Evolutionary conservation across 1,139 yeast genomes (phyloP).

Genomic region (Pichia sp.): DNA sequence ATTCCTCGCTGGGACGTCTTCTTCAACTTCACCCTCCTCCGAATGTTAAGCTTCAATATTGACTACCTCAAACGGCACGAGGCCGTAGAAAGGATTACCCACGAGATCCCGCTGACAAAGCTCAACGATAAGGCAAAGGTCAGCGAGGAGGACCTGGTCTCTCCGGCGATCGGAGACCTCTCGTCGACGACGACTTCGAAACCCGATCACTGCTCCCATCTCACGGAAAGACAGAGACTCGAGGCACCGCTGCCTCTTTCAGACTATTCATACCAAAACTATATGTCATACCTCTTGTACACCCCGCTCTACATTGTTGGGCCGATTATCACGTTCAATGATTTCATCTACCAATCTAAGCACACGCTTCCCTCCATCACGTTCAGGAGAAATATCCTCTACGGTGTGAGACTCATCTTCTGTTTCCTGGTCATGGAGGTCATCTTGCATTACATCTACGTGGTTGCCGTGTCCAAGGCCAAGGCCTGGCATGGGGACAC

Average conservation of each 20-base stretch:
- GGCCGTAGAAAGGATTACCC: constrained; percentile 27
- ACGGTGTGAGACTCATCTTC: constrained; percentile 62
- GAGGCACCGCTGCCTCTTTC: constrained; percentile 55
- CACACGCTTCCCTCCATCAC: constrained; percentile 50
- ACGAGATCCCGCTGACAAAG: constrained; percentile 12
- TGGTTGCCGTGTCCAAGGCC: constrained; percentile 84
- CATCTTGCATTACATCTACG: constrained; percentile 80
- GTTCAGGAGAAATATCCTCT: constrained; percentile 49
- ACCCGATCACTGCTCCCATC: constrained; percentile 32
- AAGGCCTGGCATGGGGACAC: constrained; percentile 88
- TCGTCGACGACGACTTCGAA: constrained; percentile 22
- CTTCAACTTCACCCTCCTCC: constrained; percentile 79
- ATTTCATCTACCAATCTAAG: constrained; percentile 70
- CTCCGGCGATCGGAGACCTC: constrained; percentile 12
- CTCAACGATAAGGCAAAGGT: constrained; percentile 13
- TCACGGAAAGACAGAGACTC: constrained; percentile 64
- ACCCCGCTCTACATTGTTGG: constrained; percentile 94
- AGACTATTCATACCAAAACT: constrained; percentile 61
- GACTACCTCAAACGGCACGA: constrained; percentile 53
- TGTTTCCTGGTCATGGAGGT: constrained; percentile 87
- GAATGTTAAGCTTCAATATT: constrained; percentile 77
- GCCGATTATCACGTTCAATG: constrained; percentile 90
- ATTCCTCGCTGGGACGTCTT: constrained; percentile 94
- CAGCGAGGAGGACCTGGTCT: constrained; percentile 22
- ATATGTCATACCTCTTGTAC: constrained; percentile 72